Percentiles rank a stretch among this genome's conserved stretches.
Conservation (phyloP, 1,284 basidiomycete species). For the Leccinum fallax region DNA sequence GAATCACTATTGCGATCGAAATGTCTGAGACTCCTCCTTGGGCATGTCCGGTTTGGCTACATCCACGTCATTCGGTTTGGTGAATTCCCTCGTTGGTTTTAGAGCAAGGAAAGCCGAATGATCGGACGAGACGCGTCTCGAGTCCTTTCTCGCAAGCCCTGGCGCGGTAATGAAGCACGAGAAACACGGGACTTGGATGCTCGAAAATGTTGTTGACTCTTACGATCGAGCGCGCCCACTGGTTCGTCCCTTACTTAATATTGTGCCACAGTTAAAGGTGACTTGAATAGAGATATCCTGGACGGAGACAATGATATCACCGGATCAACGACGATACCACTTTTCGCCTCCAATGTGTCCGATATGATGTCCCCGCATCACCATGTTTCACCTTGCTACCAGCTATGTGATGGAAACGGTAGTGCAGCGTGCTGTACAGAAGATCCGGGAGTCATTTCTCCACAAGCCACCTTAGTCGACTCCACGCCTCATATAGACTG, state of each 20-base stretch:
- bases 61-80: too few species aligned
- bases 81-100: too few species aligned
- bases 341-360: constrained; percentile 40
- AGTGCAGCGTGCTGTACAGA: constrained; percentile 37
- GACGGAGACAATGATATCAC: constrained; percentile 34
- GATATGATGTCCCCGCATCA: constrained; percentile 41
- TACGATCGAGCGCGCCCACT: too few species aligned
- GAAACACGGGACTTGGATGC: too few species aligned
- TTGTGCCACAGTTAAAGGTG: constrained; percentile 43
- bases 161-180: too few species aligned
- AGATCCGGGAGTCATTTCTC: constrained; percentile 39
- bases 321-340: constrained; percentile 32
- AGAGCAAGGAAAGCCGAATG: too few species aligned
- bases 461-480: constrained; percentile 25
- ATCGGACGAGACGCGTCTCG: too few species aligned
- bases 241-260: constrained; percentile 1
- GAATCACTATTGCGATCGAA: too few species aligned
- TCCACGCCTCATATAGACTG: constrained; percentile 10
- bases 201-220: too few species aligned
- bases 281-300: constrained; percentile 38
- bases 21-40: too few species aligned
- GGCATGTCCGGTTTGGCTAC: too few species aligned
- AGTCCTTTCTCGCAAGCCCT: too few species aligned
- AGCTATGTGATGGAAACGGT: constrained; percentile 41
- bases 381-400: constrained; percentile 21